phyloP scores from a whole-genome alignment of 352 stramenopile species.

The Globisporangium lucens region DNA sequence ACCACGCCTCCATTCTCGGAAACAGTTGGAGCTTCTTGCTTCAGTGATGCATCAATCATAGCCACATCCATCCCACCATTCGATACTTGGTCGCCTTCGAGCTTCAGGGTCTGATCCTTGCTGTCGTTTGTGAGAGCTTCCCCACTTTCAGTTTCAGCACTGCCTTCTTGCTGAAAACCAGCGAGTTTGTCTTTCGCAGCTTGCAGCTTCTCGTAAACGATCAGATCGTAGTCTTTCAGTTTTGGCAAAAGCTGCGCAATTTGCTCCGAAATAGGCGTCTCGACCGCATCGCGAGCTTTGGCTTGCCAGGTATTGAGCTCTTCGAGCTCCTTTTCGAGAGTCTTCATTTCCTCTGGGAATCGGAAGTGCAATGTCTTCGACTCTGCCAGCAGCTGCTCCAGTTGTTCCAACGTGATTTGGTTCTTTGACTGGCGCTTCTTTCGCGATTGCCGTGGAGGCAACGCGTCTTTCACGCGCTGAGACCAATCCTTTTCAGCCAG shows the following conservation, averaged over 20 bases:
- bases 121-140: not conserved
- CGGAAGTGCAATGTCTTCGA: slow-evolving; percentile 56
- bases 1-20: not conserved
- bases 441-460: slow-evolving; percentile 72
- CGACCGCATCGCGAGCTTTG: slow-evolving; percentile 53
- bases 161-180: not conserved
- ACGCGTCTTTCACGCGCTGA: slow-evolving; percentile 62
- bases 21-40: not conserved
- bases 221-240: slow-evolving; percentile 61
- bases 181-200: slow-evolving; percentile 41
- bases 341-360: slow-evolving; percentile 77
- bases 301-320: slow-evolving; percentile 61
- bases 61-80: not conserved
- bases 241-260: slow-evolving; percentile 37
- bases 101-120: slow-evolving; percentile 3
- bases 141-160: slow-evolving; percentile 1
- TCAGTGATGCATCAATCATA: not conserved
- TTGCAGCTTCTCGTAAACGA: slow-evolving; percentile 58
- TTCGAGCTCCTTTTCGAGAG: slow-evolving; percentile 69
- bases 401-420: slow-evolving; percentile 51
- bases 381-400: slow-evolving; percentile 55
- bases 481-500: slow-evolving; percentile 62
- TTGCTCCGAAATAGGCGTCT: slow-evolving; percentile 30
- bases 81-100: not conserved
- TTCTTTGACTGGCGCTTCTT: slow-evolving; percentile 76